Conservation (phyloP, 2,329 filamentous ascomycete species). For the Fusarium chaquense region DNA sequence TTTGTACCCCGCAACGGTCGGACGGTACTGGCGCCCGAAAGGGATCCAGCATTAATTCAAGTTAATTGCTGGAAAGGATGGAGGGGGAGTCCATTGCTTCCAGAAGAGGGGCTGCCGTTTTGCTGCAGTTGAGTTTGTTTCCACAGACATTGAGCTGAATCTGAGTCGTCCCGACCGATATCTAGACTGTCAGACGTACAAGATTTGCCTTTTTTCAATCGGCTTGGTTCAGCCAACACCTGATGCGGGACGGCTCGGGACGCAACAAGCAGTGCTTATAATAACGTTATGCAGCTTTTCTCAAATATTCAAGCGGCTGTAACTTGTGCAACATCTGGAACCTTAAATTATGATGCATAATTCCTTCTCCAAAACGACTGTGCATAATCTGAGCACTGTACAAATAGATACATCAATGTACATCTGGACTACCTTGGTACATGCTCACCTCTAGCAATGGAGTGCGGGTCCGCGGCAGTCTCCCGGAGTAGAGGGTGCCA, state of each 20-base stretch:
- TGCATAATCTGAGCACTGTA: neutral
- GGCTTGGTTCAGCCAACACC: neutral
- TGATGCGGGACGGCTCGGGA: slow-evolving; percentile 14
- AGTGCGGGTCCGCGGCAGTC: slow-evolving; percentile 47
- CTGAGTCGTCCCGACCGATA: neutral
- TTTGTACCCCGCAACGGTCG: slow-evolving; percentile 48
- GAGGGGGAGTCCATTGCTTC: slow-evolving; percentile 26
- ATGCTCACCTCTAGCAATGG: slow-evolving; percentile 12
- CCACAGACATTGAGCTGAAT: slow-evolving; percentile 10
- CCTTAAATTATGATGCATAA: slow-evolving; percentile 20
- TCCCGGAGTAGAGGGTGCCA: slow-evolving; percentile 45
- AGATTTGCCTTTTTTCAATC: neutral
- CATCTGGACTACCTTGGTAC: slow-evolving; percentile 22
- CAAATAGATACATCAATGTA: neutral
- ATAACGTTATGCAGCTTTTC: slow-evolving; percentile 10
- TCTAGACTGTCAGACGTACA: neutral
- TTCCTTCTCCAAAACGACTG: neutral
- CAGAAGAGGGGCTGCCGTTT: slow-evolving; percentile 29
- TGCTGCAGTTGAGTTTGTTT: slow-evolving; percentile 13
- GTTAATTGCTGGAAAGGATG: slow-evolving; percentile 19
- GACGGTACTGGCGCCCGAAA: slow-evolving; percentile 45
- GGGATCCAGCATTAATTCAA: slow-evolving; percentile 33
- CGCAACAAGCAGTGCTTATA: slow-evolving; percentile 4
- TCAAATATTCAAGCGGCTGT: neutral
- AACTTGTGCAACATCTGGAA: slow-evolving; percentile 3